A percentile compares a stretch with the other conserved stretches of the same genome.
Evolutionary conservation across 2,329 filamentous ascomycete genomes (phyloP).

Genomic region (Pezicula neosporulosa): DNA sequence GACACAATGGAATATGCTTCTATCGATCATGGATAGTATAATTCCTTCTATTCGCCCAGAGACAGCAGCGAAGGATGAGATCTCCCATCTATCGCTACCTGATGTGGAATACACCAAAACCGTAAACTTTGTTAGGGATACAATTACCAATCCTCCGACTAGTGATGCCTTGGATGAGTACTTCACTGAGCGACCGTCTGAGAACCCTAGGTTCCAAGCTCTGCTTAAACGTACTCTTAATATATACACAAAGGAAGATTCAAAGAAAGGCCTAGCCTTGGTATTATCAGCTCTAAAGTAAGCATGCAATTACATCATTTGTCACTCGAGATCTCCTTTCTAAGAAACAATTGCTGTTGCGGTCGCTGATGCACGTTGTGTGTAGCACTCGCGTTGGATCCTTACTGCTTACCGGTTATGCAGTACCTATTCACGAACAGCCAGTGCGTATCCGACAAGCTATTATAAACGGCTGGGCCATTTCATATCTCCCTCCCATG

Average conservation of each 20-base stretch:
- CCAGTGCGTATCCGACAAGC: constrained; percentile 56
- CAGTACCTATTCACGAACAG: constrained; percentile 58
- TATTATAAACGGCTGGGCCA: constrained; percentile 61
- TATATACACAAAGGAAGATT: constrained; percentile 19
- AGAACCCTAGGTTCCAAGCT: constrained; percentile 49
- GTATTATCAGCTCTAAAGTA: constrained; percentile 26
- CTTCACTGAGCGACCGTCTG: constrained; percentile 47
- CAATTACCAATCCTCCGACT: constrained; percentile 35
- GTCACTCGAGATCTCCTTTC: no score
- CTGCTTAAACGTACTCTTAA: constrained; percentile 42
- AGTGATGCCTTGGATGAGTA: constrained; percentile 46
- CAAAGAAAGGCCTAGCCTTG: constrained; percentile 21
- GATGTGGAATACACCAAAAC: constrained; percentile 46
- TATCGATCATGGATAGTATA: constrained; percentile 53
- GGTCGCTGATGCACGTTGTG: no score
- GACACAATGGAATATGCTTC: constrained; percentile 51
- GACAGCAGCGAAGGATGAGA: constrained; percentile 33
- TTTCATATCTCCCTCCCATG: constrained; percentile 50
- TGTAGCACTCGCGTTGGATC: constrained; percentile 58
- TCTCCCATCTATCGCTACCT: constrained; percentile 41
- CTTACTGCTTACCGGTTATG: constrained; percentile 64
- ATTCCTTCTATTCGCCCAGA: constrained; percentile 54
- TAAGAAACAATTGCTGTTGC: no score
- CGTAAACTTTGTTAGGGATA: constrained; percentile 34
- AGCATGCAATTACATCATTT: constrained; percentile 5